Evolutionary conservation across 228 moss, liverwort and hornwort genomes (phyloP), one percentile per base, ranked within the genome.

Genomic region (Sphagnum fallax): DNA sequence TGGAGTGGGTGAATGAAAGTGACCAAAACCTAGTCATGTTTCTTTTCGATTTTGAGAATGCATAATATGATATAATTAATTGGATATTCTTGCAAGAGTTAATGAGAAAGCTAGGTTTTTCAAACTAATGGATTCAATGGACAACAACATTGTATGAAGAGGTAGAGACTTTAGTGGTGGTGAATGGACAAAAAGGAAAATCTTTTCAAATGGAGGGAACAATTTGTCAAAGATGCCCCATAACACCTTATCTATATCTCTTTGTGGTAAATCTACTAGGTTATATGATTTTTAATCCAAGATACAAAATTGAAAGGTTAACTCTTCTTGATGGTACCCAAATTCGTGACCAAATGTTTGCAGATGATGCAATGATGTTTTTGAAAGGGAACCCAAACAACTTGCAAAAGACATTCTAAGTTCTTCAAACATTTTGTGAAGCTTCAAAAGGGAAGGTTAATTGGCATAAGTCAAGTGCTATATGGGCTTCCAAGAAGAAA

Each of bases 31-130:
- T 74, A 8, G 11, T 64, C 1, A 7, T 74, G 0, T 0, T 74
- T 1, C 8, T 63, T 0, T 9, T 74, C 0, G 48, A 74, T 16
- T 69, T 63, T 62, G 68, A 74, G 2, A 74, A 74, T 10, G 63
- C 68, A 32, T 32, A 32, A 2, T 74, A 48, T 8, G 48, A 74
- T 55, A 1, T 10, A 5, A 59, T 73, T 0, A 52, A 8, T 6
- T 73, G 60, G 66, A 8, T 4, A 0, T 67, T 73, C 12, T 10
- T 73, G 4, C 8, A 52, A 14, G 61, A 51, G 0, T 16, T 18
- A 0, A 60, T 73, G 16, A 3, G 13, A 4, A 47, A 14, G 1
- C 6, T 18, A 3, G 60, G 67, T 0, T 73, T 67, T 4, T 4
- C 0, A 1, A 4, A 66, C 0, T 4, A 16, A 14, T 67, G 52